Conservation (phyloP, 2,329 filamentous ascomycete genomes). For the Dactylellina leptospora region DNA sequence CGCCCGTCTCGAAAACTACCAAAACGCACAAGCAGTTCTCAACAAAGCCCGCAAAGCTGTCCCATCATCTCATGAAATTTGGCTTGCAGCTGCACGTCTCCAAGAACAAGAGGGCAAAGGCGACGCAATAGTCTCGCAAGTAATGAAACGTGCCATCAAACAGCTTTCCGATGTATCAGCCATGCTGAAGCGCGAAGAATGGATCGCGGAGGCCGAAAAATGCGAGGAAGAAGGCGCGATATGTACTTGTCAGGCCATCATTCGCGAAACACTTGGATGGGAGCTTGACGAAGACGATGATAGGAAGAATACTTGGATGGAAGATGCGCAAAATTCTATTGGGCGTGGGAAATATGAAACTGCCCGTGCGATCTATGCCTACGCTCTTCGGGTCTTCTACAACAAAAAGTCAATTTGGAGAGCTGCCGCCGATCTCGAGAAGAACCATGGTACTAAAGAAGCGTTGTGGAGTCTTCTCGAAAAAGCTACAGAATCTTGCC, state of each 20-base stretch:
- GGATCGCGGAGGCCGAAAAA: conserved; percentile 92
- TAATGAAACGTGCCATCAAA: conserved; percentile 94
- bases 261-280: conserved; percentile 92
- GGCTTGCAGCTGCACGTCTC: conserved; percentile 90
- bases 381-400: conserved; percentile 86
- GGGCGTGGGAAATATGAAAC: conserved; percentile 85
- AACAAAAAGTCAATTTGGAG: conserved; percentile 89
- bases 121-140: conserved; percentile 73
- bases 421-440: conserved; percentile 88
- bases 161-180: conserved; percentile 88
- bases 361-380: conserved; percentile 90
- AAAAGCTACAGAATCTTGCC: conserved; percentile 92
- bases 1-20: conserved; percentile 84
- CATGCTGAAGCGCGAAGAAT: conserved; percentile 97
- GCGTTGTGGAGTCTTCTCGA: conserved; percentile 85
- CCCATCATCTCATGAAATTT: conserved; percentile 92
- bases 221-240: conserved; percentile 91
- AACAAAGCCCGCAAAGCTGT: conserved; percentile 94
- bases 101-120: conserved; percentile 88
- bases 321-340: conserved; percentile 86
- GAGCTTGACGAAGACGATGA: conserved; percentile 95
- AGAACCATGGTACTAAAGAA: conserved; percentile 84
- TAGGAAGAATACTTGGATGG: conserved; percentile 92
- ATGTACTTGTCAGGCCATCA: conserved; percentile 86
- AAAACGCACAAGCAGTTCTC: conserved; percentile 92